These are phyloP conservation scores for Fistulifera solaris DNA, from an alignment of 108 stramenopile species.

Conservation along the genomic window DNA sequence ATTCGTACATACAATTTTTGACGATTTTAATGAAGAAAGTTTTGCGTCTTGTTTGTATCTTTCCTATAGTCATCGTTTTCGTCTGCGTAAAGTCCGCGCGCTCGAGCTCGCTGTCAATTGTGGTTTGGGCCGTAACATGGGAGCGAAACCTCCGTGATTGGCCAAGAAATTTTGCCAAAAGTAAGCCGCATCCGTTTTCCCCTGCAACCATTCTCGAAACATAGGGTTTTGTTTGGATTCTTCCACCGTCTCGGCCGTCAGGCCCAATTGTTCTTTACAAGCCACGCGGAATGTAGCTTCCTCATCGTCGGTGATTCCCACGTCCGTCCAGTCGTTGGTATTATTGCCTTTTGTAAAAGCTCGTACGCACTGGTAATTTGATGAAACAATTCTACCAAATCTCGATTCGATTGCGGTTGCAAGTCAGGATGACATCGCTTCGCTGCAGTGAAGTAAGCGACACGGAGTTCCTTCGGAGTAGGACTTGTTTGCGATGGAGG, in stretches of 20 bases:
- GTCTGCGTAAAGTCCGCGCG: no score
- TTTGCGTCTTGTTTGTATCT: no score
- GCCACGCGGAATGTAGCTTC: conserved; percentile 59
- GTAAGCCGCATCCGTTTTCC: conserved; percentile 66
- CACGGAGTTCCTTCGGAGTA: conserved; percentile 36
- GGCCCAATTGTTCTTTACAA: conserved; percentile 44
- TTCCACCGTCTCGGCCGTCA: conserved; percentile 73
- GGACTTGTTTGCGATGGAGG: background rate
- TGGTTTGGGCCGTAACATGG: background rate
- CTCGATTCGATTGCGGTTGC: conserved; percentile 6
- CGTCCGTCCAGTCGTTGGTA: conserved; percentile 8
- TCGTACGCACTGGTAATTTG: conserved; percentile 63
- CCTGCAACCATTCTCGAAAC: conserved; percentile 68
- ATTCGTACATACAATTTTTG: no score
- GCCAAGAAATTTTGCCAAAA: conserved; percentile 65
- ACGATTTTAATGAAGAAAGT: no score
- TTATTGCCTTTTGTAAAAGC: conserved; percentile 28
- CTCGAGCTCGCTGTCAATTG: no score
- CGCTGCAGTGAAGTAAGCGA: conserved; percentile 64
- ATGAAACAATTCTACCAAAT: conserved; percentile 28
- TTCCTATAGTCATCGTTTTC: no score
- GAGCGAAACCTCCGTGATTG: conserved; percentile 62
- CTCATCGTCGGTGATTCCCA: conserved; percentile 32
- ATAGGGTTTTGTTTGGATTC: conserved; percentile 72
- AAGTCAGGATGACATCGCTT: conserved; percentile 68